These are phyloP conservation scores for Colletotrichum spinosum DNA, from an alignment of 2,329 filamentous ascomycete species.

Conservation along the genomic window DNA sequence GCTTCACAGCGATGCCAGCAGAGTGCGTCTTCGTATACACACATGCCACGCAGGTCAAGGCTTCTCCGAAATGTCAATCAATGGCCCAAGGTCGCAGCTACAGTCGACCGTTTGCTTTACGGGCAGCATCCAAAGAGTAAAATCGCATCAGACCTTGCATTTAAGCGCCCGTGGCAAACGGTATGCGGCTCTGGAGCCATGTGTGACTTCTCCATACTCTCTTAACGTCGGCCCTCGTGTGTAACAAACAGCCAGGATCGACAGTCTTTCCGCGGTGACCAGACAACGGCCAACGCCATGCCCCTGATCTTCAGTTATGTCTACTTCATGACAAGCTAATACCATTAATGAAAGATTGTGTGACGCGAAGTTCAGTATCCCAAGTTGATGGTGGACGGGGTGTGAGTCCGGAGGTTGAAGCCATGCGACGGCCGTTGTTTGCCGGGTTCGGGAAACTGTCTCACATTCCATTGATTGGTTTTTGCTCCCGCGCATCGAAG, in stretches of 20 bases:
- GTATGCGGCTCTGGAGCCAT: too few species aligned
- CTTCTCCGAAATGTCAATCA: too few species aligned
- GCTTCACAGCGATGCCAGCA: too few species aligned
- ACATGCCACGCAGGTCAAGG: too few species aligned
- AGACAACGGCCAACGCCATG: constrained; percentile 13
- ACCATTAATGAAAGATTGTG: not conserved
- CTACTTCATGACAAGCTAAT: not conserved
- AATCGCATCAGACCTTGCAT: too few species aligned
- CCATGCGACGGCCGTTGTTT: constrained; percentile 25
- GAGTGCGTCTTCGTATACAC: too few species aligned
- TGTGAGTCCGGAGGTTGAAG: not conserved
- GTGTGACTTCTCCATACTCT: too few species aligned
- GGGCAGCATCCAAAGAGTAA: too few species aligned
- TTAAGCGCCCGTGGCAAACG: too few species aligned
- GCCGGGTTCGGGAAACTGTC: constrained; percentile 21
- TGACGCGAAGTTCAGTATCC: too few species aligned
- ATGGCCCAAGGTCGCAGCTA: too few species aligned
- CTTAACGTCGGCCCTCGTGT: not conserved
- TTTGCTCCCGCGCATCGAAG: constrained; percentile 14
- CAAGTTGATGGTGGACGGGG: too few species aligned
- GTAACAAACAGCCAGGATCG: not conserved
- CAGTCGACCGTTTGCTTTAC: not conserved
- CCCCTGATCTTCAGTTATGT: not conserved
- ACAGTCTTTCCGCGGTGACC: not conserved
- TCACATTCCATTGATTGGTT: constrained; percentile 15